Conservation (phyloP, 1,284 basidiomycete species). For the Lentinus polychrous region DNA sequence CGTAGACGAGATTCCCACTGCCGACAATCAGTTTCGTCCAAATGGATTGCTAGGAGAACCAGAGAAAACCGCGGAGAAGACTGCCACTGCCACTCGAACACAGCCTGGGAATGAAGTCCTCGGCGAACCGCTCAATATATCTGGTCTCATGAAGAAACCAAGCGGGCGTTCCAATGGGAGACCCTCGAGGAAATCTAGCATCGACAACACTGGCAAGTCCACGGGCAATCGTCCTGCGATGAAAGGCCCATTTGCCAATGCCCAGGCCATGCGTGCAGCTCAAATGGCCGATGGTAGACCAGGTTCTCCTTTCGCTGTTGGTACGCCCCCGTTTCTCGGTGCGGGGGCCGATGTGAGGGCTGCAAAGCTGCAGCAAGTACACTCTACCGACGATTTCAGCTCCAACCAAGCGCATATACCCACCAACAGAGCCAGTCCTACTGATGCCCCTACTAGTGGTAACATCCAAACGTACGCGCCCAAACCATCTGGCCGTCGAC, state of each 20-base stretch:
- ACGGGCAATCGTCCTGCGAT: slow-evolving; percentile 1
- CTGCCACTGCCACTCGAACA: neutral
- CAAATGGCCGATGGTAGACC: slow-evolving; percentile 10
- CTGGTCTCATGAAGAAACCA: slow-evolving; percentile 18
- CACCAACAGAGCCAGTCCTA: slow-evolving; percentile 9
- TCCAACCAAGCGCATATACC: slow-evolving; percentile 24
- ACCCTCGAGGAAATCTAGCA: slow-evolving; percentile 5
- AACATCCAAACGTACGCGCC: neutral
- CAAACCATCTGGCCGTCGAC: neutral
- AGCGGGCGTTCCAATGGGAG: neutral
- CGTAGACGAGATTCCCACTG: neutral
- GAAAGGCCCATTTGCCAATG: neutral
- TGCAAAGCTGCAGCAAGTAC: slow-evolving; percentile 10
- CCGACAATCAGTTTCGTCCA: slow-evolving; percentile 4
- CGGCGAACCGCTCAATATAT: slow-evolving; percentile 24
- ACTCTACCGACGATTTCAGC: slow-evolving; percentile 16
- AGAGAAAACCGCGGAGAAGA: neutral
- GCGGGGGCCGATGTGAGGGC: neutral
- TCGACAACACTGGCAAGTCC: slow-evolving; percentile 11
- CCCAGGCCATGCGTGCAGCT: slow-evolving; percentile 2
- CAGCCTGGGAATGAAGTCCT: slow-evolving; percentile 5
- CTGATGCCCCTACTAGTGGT: neutral
- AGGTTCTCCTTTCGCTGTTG: slow-evolving; percentile 3
- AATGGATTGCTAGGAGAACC: slow-evolving; percentile 3
- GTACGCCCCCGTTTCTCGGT: neutral